Evolutionary conservation across 1,284 basidiomycete genomes (phyloP), one percentile per base, ranked within the genome.

Genomic region (Fomitopsis schrenkii): DNA sequence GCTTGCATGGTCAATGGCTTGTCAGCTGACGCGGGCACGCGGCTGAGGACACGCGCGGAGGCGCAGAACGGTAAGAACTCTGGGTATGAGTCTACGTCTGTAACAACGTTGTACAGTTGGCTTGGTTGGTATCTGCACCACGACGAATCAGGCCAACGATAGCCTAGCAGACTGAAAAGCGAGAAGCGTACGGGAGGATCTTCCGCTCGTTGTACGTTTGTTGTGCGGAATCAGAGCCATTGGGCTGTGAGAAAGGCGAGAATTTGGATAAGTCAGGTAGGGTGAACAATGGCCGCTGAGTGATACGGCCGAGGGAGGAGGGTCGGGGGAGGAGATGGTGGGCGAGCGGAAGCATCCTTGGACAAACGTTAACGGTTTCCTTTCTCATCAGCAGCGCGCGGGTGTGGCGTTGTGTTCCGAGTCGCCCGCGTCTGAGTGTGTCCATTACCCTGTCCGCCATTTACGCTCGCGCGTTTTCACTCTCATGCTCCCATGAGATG

Each of bases 11-110:
- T 63, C n/a, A 40, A 40, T 17, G 62, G 55, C 38, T 54, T 17
- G 38, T 57, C 26, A 15, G 9, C 61, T 7, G 45, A 30, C n/a
- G 68, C 63, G 30, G 73, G 67, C 62, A 66, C 68, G 17, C 74
- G 72, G 40, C 74, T 73, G 44, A 95, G 76, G 48, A 97, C 84
- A 28, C 84, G 85, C 2, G 95, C 93, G 35, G 79, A 77, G 17
- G 85, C 86, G 77, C 96, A 98, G 75, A 94, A 98, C 0, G 97
- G 97, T 54, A 99, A 80, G 71, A 98, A 99, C 56, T 79, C 78
- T 12, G 88, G 82, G 75, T 98, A 99, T 5, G 92, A 90, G 8
- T 84, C 84, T 22, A 98, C 91, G 75, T 98, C 91, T 15, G 94
- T 85, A 53, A 99, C 93, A 60, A 98, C 77, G 5, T 85, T 78